Conservation (phyloP, 2,329 filamentous ascomycete species). For the Colletotrichum horii region DNA sequence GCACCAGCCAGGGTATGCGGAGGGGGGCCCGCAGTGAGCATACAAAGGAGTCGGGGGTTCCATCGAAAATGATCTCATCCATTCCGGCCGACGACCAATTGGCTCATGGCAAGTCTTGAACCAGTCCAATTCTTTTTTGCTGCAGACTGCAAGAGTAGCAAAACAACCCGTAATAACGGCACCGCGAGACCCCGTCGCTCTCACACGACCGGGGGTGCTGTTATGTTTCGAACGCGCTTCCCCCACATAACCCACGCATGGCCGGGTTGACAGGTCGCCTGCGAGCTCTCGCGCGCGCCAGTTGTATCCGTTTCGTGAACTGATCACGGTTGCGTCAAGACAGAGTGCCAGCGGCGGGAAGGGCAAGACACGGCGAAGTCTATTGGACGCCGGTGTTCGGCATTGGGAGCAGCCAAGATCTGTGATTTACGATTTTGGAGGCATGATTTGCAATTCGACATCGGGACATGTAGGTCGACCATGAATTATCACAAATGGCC, state of each 20-base stretch:
- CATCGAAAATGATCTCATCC: conserved; percentile 20
- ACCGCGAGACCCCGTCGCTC: neutral
- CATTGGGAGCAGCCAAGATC: neutral
- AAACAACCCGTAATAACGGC: neutral
- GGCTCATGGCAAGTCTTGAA: neutral
- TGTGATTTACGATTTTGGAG: neutral
- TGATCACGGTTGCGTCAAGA: neutral
- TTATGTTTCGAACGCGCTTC: conserved; percentile 7
- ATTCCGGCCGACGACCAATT: neutral
- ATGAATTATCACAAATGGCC: neutral
- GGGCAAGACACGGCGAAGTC: neutral
- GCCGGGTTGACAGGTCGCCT: neutral
- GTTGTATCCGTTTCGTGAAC: neutral
- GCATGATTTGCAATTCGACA: neutral
- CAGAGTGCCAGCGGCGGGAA: neutral
- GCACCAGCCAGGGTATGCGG: neutral
- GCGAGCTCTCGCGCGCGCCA: neutral
- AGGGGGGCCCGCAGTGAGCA: neutral
- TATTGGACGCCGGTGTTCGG: neutral
- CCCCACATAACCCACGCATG: conserved; percentile 1
- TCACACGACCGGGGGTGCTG: neutral
- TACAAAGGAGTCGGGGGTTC: neutral
- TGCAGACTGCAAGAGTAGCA: neutral
- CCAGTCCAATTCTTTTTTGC: neutral
- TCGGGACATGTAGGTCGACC: neutral